Evolutionary conservation across 257 asterid genomes (phyloP).

Genomic region (Solanum piurae): DNA sequence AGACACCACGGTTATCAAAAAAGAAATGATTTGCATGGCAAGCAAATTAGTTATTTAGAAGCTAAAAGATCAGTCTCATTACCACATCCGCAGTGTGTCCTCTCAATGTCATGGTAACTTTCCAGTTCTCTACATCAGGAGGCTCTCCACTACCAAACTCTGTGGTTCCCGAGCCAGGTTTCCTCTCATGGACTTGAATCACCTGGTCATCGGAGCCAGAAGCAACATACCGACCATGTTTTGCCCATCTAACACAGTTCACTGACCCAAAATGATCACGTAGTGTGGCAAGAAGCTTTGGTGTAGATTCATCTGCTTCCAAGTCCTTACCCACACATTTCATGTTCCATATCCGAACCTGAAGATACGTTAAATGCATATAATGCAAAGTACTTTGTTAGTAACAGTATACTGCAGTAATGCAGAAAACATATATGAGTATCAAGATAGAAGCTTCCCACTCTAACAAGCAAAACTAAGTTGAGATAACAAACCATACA

Average conservation of each 20-base stretch:
- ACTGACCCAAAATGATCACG: conserved; percentile 98
- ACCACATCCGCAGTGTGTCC: conserved; percentile 99
- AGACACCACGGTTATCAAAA: neutral
- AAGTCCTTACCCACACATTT: conserved; percentile 62
- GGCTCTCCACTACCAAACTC: conserved; percentile 99
- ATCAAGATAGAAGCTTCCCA: neutral
- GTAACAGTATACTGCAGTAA: neutral
- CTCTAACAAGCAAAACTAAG: neutral
- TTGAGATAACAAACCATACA: neutral
- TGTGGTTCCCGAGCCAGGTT: conserved; percentile 92
- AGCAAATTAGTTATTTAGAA: neutral
- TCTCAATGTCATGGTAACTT: conserved; percentile 84
- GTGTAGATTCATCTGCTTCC: conserved; percentile 41
- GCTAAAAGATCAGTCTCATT: conserved; percentile 15
- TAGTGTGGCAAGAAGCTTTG: conserved; percentile 80
- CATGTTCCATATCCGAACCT: conserved; percentile 99
- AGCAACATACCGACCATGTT: conserved; percentile 86
- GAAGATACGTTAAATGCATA: conserved; percentile 3
- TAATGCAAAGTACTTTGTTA: neutral
- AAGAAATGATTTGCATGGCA: neutral
- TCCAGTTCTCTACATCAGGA: conserved; percentile 97
- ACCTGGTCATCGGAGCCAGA: conserved; percentile 99
- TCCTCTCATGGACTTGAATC: conserved; percentile 87
- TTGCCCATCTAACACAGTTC: conserved; percentile 98
- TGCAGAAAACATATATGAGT: neutral